These are phyloP conservation scores for Lasiosphaeriaceae sp. DNA, from an alignment of 495 filamentous ascomycete species.

Conservation along the genomic window DNA sequence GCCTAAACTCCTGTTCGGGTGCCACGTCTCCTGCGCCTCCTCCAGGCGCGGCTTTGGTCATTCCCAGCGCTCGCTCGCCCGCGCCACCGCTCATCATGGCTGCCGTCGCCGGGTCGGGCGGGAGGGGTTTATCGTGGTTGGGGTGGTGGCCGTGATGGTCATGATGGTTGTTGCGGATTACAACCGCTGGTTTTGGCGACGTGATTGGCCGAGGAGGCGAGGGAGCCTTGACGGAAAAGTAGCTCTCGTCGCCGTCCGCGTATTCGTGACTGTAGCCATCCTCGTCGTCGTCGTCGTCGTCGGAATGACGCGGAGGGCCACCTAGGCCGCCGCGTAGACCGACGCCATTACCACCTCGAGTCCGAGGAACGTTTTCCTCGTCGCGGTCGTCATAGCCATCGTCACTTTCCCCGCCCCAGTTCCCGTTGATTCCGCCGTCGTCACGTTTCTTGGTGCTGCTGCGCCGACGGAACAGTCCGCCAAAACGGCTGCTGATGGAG, in stretches of 20 bases:
- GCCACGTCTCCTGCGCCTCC: constrained; percentile 9
- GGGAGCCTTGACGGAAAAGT: constrained; percentile 36
- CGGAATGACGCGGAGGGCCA: constrained; percentile 20
- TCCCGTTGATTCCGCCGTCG: constrained; percentile 50
- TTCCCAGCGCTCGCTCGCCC: constrained; percentile 4
- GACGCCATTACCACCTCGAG: constrained; percentile 11
- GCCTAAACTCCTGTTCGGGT: constrained; percentile 16
- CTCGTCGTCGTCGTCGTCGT: background rate
- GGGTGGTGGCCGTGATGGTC: background rate
- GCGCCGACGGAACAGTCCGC: constrained; percentile 50
- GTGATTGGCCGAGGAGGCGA: too few species aligned
- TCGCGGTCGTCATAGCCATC: constrained; percentile 28
- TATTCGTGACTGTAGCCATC: constrained; percentile 22
- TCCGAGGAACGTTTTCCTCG: constrained; percentile 12
- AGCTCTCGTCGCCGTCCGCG: constrained; percentile 40
- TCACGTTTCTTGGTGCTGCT: constrained; percentile 42
- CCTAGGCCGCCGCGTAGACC: constrained; percentile 35
- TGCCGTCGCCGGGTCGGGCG: background rate
- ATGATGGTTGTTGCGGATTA: constrained; percentile 18
- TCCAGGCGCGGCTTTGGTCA: constrained; percentile 10
- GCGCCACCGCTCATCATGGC: constrained; percentile 16
- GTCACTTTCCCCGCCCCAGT: constrained; percentile 39
- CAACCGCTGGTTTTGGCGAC: too few species aligned
- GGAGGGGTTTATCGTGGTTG: background rate
- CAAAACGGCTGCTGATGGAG: constrained; percentile 23